These are phyloP conservation scores for Salmacisia buchloeana DNA, from an alignment of 1,284 basidiomycete genomes.

Conservation along the genomic window DNA sequence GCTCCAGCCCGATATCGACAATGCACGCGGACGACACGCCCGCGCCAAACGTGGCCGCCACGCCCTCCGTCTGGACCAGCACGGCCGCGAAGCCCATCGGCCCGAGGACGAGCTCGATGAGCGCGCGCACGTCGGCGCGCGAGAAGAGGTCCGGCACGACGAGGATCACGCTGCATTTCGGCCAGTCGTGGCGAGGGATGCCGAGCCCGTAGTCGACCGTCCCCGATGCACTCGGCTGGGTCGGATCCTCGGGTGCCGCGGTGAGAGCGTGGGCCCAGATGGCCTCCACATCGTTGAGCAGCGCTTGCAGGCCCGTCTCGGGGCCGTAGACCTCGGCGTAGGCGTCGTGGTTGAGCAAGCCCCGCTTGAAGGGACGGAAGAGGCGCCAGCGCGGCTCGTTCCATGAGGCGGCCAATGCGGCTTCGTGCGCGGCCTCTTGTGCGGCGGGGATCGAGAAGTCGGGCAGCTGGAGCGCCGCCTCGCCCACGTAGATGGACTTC, in stretches of 20 bases:
- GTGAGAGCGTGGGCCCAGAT: conserved; percentile 42
- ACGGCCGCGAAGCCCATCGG: conserved; percentile 61
- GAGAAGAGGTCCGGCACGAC: conserved; percentile 91
- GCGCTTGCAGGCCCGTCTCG: conserved; percentile 29
- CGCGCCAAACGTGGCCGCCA: conserved; percentile 89
- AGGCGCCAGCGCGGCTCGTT: conserved; percentile 30
- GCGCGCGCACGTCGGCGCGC: conserved; percentile 71
- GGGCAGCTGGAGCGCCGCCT: conserved; percentile 42
- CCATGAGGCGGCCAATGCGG: conserved; percentile 20
- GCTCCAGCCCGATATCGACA: conserved; percentile 82
- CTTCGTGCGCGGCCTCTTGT: conserved; percentile 22
- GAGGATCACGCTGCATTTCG: conserved; percentile 70
- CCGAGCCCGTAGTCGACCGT: conserved; percentile 35
- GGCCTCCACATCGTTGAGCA: conserved; percentile 38
- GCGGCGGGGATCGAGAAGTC: conserved; percentile 33
- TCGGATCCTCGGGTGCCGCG: conserved; percentile 29
- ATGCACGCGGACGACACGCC: conserved; percentile 92
- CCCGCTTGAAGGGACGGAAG: conserved; percentile 42
- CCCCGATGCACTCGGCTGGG: not conserved
- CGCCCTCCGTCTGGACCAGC: conserved; percentile 58
- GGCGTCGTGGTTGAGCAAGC: conserved; percentile 35
- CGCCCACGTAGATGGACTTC: conserved; percentile 25
- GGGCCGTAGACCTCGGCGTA: conserved; percentile 41
- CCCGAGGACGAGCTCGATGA: conserved; percentile 69
- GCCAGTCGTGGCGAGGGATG: conserved; percentile 24